Base-by-base conservation (phyloP, 2,329 filamentous ascomycete genomes). In the Sclerotinia trifoliorum region DNA sequence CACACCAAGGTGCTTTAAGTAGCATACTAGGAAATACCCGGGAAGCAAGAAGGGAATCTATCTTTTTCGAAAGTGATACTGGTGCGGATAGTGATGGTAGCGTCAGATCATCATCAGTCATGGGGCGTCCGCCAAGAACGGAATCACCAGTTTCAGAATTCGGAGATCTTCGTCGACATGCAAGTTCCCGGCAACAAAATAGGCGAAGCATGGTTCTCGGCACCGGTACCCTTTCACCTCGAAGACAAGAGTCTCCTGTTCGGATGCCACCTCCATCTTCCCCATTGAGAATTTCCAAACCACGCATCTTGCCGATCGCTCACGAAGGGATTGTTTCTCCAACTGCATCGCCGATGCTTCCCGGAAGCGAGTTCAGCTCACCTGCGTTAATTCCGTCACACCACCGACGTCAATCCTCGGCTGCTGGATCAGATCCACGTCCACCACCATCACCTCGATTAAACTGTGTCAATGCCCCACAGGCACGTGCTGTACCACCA, bases 131-230 rank as follows among this genome's bases (percentile, higher is more conserved):
- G 15, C 83, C 88, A 57, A 86, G 93, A 71, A 94, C 92, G 0
- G 94, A 97, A 70, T 99, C 95, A 0, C 95, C 95, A 2, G 90
- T 92, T 26, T 96, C 93, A 6, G 95, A 98, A 70, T 88, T 94
- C 75, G 89, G 91, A 65, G 86, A 88, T 72, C 81, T 97, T 29
- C 86, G 90, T 70, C 86, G 92, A 69, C 88, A 92, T 60, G 88
- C 91, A 44, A 94, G 91, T 77, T 89, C 91, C 54, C 86, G 91
- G 68, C 93, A 96, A 72, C 89, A 92, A 70, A 94, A 98, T 73
- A 88, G 95, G 57, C 89, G 91, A 74, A 98, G 94, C 77, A 83
- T 97, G 68, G 90, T 96, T 62, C 84, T 97, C 24, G 60, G 39
- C 29, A 89, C 94, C 0, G 88, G 92, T 13, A 84, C 92, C 10